These are phyloP conservation scores for Xylaria hypoxylon DNA, from an alignment of 2,329 filamentous ascomycete species.

Conservation along the genomic window DNA sequence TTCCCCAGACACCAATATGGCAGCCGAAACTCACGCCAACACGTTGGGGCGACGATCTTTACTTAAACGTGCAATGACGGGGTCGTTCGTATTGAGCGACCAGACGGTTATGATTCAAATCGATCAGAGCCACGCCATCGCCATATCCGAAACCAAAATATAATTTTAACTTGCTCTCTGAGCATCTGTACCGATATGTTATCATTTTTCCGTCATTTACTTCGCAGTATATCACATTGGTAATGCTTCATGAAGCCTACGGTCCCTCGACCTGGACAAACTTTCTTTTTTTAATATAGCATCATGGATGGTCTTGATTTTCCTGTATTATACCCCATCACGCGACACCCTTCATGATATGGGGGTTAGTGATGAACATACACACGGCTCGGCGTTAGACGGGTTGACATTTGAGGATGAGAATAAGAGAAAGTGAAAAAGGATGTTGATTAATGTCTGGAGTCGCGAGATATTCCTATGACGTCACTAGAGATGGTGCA, in stretches of 20 bases:
- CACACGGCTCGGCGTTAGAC: constrained; percentile 27
- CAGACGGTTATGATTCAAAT: constrained; percentile 1
- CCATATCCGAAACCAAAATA: not conserved
- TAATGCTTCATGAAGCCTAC: constrained; percentile 19
- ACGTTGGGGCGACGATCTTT: constrained; percentile 73
- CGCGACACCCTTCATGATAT: constrained; percentile 5
- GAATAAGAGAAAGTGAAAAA: constrained; percentile 1
- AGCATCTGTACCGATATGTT: constrained; percentile 18
- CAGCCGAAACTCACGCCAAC: constrained; percentile 75
- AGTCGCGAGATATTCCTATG: not conserved
- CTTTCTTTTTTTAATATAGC: constrained; percentile 20
- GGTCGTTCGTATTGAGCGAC: not conserved
- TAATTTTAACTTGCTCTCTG: not conserved
- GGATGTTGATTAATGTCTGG: not conserved
- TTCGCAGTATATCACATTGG: constrained; percentile 18
- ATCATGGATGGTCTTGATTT: constrained; percentile 10
- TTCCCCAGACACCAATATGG: constrained; percentile 67
- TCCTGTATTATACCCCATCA: constrained; percentile 36
- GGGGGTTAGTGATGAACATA: constrained; percentile 22
- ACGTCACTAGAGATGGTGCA: not conserved
- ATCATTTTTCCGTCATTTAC: constrained; percentile 10
- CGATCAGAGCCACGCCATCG: not conserved
- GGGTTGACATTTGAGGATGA: constrained; percentile 20
- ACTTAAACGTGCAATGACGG: constrained; percentile 65
- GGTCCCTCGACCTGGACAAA: not conserved